Percentiles rank a stretch among this genome's conserved stretches.
Conservation (phyloP, 176 grass and related monocot genomes). For the Eragrostis curvula region DNA sequence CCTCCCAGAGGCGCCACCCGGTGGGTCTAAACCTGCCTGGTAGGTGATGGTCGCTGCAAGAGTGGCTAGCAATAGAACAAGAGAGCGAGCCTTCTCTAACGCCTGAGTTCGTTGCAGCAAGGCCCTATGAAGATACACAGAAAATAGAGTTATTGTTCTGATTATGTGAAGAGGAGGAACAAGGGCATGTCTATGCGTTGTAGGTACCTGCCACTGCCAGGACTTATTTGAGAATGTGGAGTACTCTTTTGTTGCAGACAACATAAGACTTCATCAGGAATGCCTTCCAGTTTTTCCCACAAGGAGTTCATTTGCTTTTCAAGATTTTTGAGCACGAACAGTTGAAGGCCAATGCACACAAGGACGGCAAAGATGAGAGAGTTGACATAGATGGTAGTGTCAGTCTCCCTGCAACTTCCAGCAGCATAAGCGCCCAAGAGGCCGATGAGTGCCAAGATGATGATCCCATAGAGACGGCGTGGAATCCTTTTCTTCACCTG, state of each 20-base stretch:
- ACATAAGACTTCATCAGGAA: too few relatives aligned
- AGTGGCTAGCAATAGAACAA: neutral
- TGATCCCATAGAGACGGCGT: neutral
- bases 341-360: neutral
- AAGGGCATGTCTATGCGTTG: too few relatives aligned
- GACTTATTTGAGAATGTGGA: neutral
- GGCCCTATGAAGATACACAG: neutral
- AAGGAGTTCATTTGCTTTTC: too few relatives aligned
- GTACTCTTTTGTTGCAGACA: too few relatives aligned
- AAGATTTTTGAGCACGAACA: too few relatives aligned
- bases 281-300: too few relatives aligned
- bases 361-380: neutral
- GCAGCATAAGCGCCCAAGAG: neutral
- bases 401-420: neutral
- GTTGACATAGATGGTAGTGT: neutral
- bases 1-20: conserved; percentile 18
- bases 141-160: neutral
- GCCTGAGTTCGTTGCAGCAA: neutral
- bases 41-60: conserved; percentile 34
- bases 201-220: neutral
- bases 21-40: conserved; percentile 33
- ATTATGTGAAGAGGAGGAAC: neutral
- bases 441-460: neutral
- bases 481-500: too few relatives aligned
- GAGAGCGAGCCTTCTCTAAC: neutral